Percentiles rank a stretch among this genome's conserved stretches.
Evolutionary conservation across 257 asterid species (phyloP).

Genomic region (Paulownia fortunei): DNA sequence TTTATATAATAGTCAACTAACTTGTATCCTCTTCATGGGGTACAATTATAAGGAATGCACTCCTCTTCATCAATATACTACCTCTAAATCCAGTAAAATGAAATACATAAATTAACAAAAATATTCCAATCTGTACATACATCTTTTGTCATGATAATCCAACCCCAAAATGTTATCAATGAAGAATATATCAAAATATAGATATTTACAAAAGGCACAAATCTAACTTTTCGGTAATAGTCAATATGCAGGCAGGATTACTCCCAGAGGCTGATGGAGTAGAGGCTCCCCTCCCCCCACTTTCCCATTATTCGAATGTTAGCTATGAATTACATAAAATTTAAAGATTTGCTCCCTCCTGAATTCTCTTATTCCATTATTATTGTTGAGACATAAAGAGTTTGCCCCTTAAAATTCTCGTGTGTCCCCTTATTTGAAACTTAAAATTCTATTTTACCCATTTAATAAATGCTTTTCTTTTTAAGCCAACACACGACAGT

Average conservation of each 20-base stretch:
- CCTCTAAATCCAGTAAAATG: slow-evolving; percentile 8
- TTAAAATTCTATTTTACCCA: background rate
- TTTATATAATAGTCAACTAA: background rate
- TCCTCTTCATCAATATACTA: slow-evolving; percentile 15
- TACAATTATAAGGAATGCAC: background rate
- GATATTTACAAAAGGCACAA: background rate
- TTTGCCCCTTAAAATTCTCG: background rate
- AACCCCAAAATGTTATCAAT: background rate
- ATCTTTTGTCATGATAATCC: slow-evolving; percentile 2
- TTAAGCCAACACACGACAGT: background rate
- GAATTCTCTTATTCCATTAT: background rate
- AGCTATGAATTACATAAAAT: background rate
- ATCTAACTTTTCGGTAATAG: background rate
- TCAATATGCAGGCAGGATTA: background rate
- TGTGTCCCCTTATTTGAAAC: background rate
- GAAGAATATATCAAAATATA: background rate
- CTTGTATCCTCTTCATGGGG: background rate
- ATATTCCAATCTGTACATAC: background rate
- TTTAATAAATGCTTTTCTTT: background rate
- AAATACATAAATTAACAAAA: background rate
- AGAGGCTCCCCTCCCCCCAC: background rate
- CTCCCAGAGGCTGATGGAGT: background rate
- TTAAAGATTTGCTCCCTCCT: background rate
- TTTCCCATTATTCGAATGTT: background rate
- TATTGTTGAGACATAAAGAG: background rate